These are phyloP conservation scores for Cyamopsis tetragonoloba DNA, from an alignment of 306 rosid species.

Conservation along the genomic window DNA sequence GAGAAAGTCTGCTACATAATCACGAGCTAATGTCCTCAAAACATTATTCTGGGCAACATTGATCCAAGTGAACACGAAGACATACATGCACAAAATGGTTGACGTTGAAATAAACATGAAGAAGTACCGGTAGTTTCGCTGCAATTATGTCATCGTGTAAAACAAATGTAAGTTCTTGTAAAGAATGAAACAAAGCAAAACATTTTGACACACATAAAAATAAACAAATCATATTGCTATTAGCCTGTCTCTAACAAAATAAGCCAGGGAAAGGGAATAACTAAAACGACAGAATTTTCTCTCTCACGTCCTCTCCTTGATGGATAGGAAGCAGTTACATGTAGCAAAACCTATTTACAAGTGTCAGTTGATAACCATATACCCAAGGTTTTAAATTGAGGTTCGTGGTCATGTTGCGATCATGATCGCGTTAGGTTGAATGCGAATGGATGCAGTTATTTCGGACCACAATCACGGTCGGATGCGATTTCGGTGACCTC, in stretches of 20 bases:
- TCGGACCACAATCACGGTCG: no score
- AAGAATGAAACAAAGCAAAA: conserved; percentile 13
- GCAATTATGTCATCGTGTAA: conserved; percentile 39
- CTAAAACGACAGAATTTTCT: not conserved
- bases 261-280: not conserved
- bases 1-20: conserved; percentile 61
- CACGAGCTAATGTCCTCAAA: conserved; percentile 45
- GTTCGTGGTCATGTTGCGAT: no score
- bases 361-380: not conserved
- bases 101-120: conserved; percentile 86
- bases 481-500: no score
- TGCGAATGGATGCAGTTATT: no score
- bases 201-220: not conserved
- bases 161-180: conserved; percentile 27
- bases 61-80: conserved; percentile 66
- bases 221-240: not conserved
- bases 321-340: not conserved
- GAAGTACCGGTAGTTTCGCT: conserved; percentile 93
- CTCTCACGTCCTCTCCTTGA: not conserved
- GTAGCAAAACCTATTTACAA: not conserved
- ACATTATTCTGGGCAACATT: conserved; percentile 28
- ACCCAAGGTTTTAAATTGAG: no score
- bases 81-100: conserved; percentile 74
- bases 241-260: conserved; percentile 17
- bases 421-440: no score